phyloP scores from a whole-genome alignment of 768 basidiomycete species.

The Pleurotus salmoneostramineus region DNA sequence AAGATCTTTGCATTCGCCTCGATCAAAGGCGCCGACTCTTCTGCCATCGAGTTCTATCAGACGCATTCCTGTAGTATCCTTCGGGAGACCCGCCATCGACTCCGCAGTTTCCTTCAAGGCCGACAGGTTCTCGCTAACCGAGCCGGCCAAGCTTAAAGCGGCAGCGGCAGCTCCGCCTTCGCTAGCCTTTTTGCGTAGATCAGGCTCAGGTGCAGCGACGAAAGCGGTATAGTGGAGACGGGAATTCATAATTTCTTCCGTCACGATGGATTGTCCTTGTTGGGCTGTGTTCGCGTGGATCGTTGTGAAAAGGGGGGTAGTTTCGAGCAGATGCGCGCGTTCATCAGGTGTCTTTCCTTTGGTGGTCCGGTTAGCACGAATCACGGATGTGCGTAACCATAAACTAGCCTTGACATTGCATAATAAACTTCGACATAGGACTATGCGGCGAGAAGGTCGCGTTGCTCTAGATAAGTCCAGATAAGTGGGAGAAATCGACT shows the following conservation, averaged over 20 bases:
- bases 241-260: constrained; percentile 55
- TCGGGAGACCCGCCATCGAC: too few relatives aligned
- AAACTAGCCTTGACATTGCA: constrained; percentile 54
- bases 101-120: too few relatives aligned
- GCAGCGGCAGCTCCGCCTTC: constrained; percentile 13
- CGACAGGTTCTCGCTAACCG: too few relatives aligned
- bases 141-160: constrained; percentile 17
- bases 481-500: not conserved
- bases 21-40: constrained; percentile 75
- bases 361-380: not conserved
- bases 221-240: constrained; percentile 89
- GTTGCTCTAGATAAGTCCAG: constrained; percentile 37
- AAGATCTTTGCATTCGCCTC: constrained; percentile 59
- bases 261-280: constrained; percentile 65
- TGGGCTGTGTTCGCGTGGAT: constrained; percentile 74
- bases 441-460: constrained; percentile 53
- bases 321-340: constrained; percentile 71
- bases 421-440: constrained; percentile 64
- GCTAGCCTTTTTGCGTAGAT: constrained; percentile 22
- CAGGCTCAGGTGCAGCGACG: constrained; percentile 56
- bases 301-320: constrained; percentile 68
- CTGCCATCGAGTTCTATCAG: constrained; percentile 85
- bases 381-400: not conserved
- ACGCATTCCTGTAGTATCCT: constrained; percentile 30
- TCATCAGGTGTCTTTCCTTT: constrained; percentile 68